These are phyloP conservation scores for Umbelopsis isabellina DNA, from an alignment of 192 early-diverging fungal species.

Conservation along the genomic window DNA sequence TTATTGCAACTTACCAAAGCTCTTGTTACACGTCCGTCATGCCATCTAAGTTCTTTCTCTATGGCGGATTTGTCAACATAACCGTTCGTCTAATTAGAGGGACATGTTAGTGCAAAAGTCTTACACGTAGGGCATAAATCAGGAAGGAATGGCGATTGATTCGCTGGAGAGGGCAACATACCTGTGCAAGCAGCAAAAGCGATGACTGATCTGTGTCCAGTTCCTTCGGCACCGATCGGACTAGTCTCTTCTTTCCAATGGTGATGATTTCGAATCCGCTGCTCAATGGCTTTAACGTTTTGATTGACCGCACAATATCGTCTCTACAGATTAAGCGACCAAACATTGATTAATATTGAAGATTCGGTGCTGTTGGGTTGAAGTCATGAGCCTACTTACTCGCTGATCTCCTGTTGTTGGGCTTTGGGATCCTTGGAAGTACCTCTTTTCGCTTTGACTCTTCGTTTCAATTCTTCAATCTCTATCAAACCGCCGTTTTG, in stretches of 20 bases:
- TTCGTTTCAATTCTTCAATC: conserved; percentile 73
- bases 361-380: neutral
- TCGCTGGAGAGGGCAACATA: conserved; percentile 20
- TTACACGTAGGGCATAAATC: conserved; percentile 3
- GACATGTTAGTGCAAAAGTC: neutral
- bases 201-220: conserved; percentile 80
- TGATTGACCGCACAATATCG: conserved; percentile 86
- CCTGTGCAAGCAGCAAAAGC: conserved; percentile 74
- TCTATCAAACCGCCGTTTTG: conserved; percentile 93
- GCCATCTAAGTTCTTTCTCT: conserved; percentile 56
- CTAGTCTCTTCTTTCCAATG: conserved; percentile 81
- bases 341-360: neutral
- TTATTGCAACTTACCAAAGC: conserved; percentile 54
- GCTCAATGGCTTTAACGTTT: conserved; percentile 83
- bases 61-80: conserved; percentile 49
- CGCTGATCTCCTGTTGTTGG: conserved; percentile 42
- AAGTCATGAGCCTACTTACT: conserved; percentile 24
- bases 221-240: conserved; percentile 89
- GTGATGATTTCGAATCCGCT: conserved; percentile 85
- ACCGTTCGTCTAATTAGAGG: conserved; percentile 28
- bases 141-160: neutral
- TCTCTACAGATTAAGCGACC: conserved; percentile 55
- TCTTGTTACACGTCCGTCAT: conserved; percentile 50
- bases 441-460: conserved; percentile 72
- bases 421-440: conserved; percentile 16